A percentile compares a stretch with the other conserved stretches of the same genome.
Conservation (phyloP, 2,329 filamentous ascomycete species). For the Ustilaginoidea virens region DNA sequence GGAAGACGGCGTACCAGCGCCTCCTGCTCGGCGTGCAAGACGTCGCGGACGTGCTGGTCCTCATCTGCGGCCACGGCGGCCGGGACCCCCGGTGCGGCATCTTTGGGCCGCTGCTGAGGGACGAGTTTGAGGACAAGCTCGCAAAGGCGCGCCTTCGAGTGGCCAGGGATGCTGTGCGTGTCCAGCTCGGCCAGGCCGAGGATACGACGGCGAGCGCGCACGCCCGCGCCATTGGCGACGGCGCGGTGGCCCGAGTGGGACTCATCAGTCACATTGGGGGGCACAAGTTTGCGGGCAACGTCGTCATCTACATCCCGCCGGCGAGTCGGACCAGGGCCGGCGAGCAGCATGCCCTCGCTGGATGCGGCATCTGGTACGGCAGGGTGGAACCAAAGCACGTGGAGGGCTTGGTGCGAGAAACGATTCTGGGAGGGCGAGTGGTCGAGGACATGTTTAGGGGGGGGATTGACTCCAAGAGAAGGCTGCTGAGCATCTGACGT, state of each 20-base stretch:
- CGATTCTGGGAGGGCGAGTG: slow-evolving; percentile 49
- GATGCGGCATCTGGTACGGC: slow-evolving; percentile 71
- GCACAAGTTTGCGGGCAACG: slow-evolving; percentile 75
- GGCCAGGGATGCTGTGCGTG: slow-evolving; percentile 27
- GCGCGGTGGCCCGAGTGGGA: slow-evolving; percentile 41
- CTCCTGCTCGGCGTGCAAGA: slow-evolving; percentile 42
- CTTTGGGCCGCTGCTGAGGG: slow-evolving; percentile 56
- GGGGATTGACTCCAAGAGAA: slow-evolving; percentile 40
- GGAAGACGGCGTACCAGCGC: slow-evolving; percentile 35
- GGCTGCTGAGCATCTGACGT: slow-evolving; percentile 31
- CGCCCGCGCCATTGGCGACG: slow-evolving; percentile 4
- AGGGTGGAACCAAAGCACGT: slow-evolving; percentile 61
- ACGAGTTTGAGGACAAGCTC: slow-evolving; percentile 52
- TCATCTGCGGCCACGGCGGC: slow-evolving; percentile 78
- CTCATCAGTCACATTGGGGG: slow-evolving; percentile 69
- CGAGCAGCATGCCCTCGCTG: slow-evolving; percentile 41
- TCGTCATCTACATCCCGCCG: slow-evolving; percentile 66
- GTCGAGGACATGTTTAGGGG: slow-evolving; percentile 60
- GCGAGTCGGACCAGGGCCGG: slow-evolving; percentile 22
- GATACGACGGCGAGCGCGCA: slow-evolving; percentile 9
- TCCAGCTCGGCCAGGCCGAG: slow-evolving; percentile 7
- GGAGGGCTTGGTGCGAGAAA: slow-evolving; percentile 60
- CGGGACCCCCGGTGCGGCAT: slow-evolving; percentile 73
- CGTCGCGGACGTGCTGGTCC: slow-evolving; percentile 53
- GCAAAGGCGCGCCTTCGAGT: slow-evolving; percentile 32